A percentile compares a stretch with the other conserved stretches of the same genome.
Conservation (phyloP, 148 eudicot genomes). For the Selenicereus undatus region DNA sequence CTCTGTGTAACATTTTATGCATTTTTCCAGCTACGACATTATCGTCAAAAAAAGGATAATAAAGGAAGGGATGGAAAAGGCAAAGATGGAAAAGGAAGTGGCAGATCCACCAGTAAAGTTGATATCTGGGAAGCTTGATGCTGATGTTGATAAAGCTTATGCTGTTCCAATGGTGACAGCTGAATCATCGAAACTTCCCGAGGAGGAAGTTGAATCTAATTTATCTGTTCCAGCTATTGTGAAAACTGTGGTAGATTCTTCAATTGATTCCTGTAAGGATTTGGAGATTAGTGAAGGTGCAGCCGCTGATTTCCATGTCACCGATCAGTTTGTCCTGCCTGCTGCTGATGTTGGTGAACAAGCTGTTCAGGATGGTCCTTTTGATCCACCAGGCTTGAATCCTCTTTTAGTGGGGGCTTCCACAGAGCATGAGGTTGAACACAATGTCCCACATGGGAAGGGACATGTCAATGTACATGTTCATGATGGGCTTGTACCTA, state of each 20-base stretch:
- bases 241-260: conserved; percentile 23
- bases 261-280: conserved; percentile 9
- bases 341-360: conserved; percentile 16
- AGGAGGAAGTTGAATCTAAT: conserved; percentile 25
- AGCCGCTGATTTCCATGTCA: neutral
- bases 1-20: conserved; percentile 16
- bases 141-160: conserved; percentile 26
- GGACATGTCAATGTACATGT: conserved; percentile 11
- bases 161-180: conserved; percentile 20
- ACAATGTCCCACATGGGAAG: conserved; percentile 10
- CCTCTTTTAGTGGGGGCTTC: conserved; percentile 20
- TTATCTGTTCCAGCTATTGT: conserved; percentile 24
- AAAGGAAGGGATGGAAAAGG: conserved; percentile 46
- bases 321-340: conserved; percentile 26
- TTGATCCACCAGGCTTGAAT: conserved; percentile 26
- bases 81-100: conserved; percentile 33
- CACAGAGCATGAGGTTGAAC: conserved; percentile 2
- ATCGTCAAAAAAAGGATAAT: conserved; percentile 70
- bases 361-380: conserved; percentile 17
- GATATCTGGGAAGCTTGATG: conserved; percentile 37
- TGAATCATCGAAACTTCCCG: conserved; percentile 30
- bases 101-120: conserved; percentile 43
- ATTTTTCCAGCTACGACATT: conserved; percentile 78
- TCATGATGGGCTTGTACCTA: conserved; percentile 16
- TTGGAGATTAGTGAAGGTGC: conserved; percentile 3